Evolutionary conservation across 148 eudicot genomes (phyloP), one percentile per base, ranked within the genome.

Genomic region (Nepenthes gracilis): DNA sequence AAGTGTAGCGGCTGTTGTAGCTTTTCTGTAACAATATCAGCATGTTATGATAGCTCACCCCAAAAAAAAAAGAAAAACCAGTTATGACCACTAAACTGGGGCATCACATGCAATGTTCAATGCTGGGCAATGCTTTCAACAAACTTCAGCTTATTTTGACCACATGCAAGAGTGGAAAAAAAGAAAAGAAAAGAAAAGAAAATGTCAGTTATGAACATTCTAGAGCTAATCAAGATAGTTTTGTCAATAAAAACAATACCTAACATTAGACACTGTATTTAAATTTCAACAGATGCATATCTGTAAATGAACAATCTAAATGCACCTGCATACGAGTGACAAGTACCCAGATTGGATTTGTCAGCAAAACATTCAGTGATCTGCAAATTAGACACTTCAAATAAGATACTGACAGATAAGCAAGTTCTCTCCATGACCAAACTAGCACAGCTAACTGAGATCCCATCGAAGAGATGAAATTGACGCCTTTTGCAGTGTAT

Each of bases 291-390:
- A 40, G 1, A 3, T 40, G 45, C 4, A 40, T 4, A 40, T 40
- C 4, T 40, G 8, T 40, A 40, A 40, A 4, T 4, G 8, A 40
- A 8, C 45, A 40, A 3, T 40, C 45, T 40, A 40, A 40, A 49
- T 5, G 6, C 11, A 87, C 97, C 96, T 91, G 97, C 97, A 91
- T 87, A 11, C 97, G 93, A 56, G 97, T 91, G 63, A 91, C 97
- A 58, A 91, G 85, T 58, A 91, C 96, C 97, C 97, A 91, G 72
- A 91, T 81, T 34, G 97, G 97, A 72, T 69, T 91, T 50, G 97
- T 91, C 69, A 87, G 72, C 78, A 91, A 69, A 69, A 91, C 97
- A 64, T 91, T 91, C 55, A 91, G 63, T 54, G 93, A 83, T 78
- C 97, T 91, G 85, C 67, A 71, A 64, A 61, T 38, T 70, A 57